Conservation (phyloP, 176 grass and related monocot species). For the Eragrostis nindensis region DNA sequence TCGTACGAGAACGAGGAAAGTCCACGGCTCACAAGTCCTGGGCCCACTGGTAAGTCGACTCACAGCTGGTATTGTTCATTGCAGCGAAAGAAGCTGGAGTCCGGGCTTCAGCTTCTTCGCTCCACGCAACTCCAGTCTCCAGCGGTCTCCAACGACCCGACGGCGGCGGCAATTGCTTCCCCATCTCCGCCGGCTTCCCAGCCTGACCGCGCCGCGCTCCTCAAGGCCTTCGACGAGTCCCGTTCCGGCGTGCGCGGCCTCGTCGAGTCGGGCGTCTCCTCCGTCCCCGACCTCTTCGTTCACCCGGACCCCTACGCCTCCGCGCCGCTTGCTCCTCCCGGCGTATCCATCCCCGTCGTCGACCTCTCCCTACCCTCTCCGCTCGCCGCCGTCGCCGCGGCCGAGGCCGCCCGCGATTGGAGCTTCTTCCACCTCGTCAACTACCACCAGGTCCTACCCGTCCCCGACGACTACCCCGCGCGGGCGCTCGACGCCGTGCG, state of each 20-base stretch:
- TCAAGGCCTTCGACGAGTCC: slow-evolving; percentile 83
- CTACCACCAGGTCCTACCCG: slow-evolving; percentile 43
- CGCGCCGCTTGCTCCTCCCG: slow-evolving; percentile 24
- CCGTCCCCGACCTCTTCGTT: slow-evolving; percentile 55
- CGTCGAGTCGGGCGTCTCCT: slow-evolving; percentile 68
- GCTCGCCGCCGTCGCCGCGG: slow-evolving; percentile 31
- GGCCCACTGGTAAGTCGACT: too few relatives aligned
- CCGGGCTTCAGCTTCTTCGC: background rate
- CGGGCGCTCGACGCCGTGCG: slow-evolving; percentile 59
- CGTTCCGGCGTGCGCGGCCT: slow-evolving; percentile 78
- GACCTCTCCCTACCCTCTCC: slow-evolving; percentile 54
- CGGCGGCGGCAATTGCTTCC: slow-evolving; percentile 31
- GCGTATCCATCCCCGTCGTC: slow-evolving; percentile 51
- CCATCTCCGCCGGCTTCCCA: slow-evolving; percentile 13
- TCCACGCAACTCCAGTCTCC: background rate
- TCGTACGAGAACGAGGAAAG: too few relatives aligned
- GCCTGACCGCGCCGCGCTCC: slow-evolving; percentile 50
- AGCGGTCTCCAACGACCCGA: background rate
- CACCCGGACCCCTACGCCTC: slow-evolving; percentile 49
- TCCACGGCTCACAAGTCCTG: too few relatives aligned
- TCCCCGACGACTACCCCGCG: slow-evolving; percentile 47
- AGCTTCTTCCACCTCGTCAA: slow-evolving; percentile 89
- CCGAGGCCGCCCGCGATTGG: slow-evolving; percentile 56
- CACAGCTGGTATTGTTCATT: too few relatives aligned
- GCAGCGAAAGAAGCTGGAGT: too few relatives aligned